Percentiles rank a stretch among this genome's conserved stretches.
phyloP scores from a whole-genome alignment of 805 yeast species.

The Isabelozyma rhagii region DNA sequence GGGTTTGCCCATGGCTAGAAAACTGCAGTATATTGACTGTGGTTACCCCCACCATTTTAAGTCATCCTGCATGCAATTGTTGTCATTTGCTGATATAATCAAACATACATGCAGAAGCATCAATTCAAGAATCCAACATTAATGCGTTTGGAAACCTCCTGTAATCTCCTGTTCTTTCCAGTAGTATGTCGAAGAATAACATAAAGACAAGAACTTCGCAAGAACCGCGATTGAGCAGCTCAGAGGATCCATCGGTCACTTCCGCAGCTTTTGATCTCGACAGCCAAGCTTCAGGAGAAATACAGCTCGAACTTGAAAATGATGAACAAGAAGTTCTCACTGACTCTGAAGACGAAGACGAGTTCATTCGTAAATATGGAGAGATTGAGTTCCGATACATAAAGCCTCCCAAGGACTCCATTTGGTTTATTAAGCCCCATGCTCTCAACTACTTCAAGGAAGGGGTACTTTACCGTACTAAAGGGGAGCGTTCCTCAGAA shows the following conservation, averaged over 20 bases:
- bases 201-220: too few relatives aligned
- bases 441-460: conserved; percentile 61
- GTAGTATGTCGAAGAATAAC: too few relatives aligned
- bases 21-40: too few relatives aligned
- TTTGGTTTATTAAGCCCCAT: conserved; percentile 49
- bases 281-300: background rate
- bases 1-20: too few relatives aligned
- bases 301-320: background rate
- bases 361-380: conserved; percentile 48
- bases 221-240: background rate
- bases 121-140: too few relatives aligned
- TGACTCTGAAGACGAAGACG: conserved; percentile 35
- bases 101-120: too few relatives aligned
- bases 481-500: conserved; percentile 50
- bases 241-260: background rate
- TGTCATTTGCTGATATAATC: background rate
- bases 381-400: conserved; percentile 46
- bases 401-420: conserved; percentile 33
- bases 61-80: background rate
- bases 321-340: conserved; percentile 7
- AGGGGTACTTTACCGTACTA: conserved; percentile 54
- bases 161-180: background rate
- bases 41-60: too few relatives aligned
- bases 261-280: background rate
- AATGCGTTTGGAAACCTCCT: background rate